Base-by-base conservation (phyloP, 2,329 filamentous ascomycete genomes). In the Alternaria postmessia region DNA sequence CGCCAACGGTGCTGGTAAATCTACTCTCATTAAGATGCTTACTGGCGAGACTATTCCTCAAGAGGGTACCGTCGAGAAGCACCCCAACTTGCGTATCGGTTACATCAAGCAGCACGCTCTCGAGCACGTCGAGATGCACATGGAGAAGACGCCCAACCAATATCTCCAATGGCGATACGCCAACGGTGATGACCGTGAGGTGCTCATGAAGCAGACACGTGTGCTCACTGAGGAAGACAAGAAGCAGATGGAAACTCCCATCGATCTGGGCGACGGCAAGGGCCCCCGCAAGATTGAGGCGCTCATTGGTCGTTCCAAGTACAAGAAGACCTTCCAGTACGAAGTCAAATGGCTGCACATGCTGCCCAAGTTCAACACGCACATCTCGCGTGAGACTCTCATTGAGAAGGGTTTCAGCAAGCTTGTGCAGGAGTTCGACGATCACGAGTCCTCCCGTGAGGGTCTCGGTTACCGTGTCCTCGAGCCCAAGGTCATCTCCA, bases 61-160 rank as follows among this genome's bases (percentile, higher is more conserved):
- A 64, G 81, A 81, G 20, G 95, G 95, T 65, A 92, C 89, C 77
- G 95, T 99, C 24, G 94, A 98, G 85, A 98, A 98, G 85, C 95
- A 99, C 79, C 95, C 95, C 69, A 99, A 99, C 80, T 83, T 99
- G 75, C 94, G 95, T 85, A 97, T 99, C 73, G 95, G 95, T 55
- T 99, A 99, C 84, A 98, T 99, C 84, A 98, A 98, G 84, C 95
- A 99, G 84, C 95, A 99, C 80, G 95, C 95, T 44, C 86, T 99
- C 12, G 95, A 99, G 85, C 95, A 99, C 87, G 95, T 99, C 11
- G 94, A 99, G 82, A 97, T 97, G 94, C 95, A 99, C 77, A 85
- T 98, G 70, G 95, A 99, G 81, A 99, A 99, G 88, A 99, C 95
- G 0, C 95, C 95, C 41, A 98, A 97, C 79, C 95, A 99, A 81